These are phyloP conservation scores for Mortierella sp. DNA, from an alignment of 371 early-diverging fungal genomes.

Conservation along the genomic window DNA sequence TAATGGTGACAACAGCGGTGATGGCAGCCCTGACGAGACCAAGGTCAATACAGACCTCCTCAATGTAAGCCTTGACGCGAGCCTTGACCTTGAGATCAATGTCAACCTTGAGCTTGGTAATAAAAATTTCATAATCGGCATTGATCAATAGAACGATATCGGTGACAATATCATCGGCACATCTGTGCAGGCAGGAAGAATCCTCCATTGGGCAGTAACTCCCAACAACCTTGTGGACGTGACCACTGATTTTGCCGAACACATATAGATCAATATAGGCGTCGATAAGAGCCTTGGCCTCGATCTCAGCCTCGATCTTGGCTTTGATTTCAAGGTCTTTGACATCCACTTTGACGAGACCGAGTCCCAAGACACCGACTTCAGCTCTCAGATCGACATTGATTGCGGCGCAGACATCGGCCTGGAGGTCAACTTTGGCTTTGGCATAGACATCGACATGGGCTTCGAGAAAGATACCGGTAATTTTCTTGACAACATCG, in stretches of 20 bases:
- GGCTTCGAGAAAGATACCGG: conserved; percentile 12
- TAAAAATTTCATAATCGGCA: conserved; percentile 9
- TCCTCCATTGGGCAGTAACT: conserved; percentile 25
- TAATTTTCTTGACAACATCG: too few species aligned
- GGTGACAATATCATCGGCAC: conserved; percentile 27
- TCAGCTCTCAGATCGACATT: conserved; percentile 42
- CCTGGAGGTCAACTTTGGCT: conserved; percentile 16
- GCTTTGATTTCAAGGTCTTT: conserved; percentile 19
- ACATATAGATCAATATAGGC: conserved; percentile 20
- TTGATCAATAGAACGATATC: conserved; percentile 22
- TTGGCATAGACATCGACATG: conserved; percentile 32
- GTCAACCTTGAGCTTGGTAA: conserved; percentile 30
- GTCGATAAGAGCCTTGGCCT: conserved; percentile 4
- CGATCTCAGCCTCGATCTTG: too few species aligned
- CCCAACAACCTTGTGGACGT: conserved; percentile 18
- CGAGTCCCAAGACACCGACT: too few species aligned
- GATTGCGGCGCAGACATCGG: conserved; percentile 22
- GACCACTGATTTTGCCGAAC: conserved; percentile 34
- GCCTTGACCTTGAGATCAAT: conserved; percentile 13
- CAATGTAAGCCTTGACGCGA: too few species aligned
- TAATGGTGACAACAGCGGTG: too few species aligned
- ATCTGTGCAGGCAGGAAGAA: conserved; percentile 27
- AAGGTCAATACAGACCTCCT: too few species aligned
- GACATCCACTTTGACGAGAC: conserved; percentile 26
- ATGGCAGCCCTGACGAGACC: too few species aligned